phyloP scores from a whole-genome alignment of 2,329 filamentous ascomycete species.

The Phialocephala sp. region DNA sequence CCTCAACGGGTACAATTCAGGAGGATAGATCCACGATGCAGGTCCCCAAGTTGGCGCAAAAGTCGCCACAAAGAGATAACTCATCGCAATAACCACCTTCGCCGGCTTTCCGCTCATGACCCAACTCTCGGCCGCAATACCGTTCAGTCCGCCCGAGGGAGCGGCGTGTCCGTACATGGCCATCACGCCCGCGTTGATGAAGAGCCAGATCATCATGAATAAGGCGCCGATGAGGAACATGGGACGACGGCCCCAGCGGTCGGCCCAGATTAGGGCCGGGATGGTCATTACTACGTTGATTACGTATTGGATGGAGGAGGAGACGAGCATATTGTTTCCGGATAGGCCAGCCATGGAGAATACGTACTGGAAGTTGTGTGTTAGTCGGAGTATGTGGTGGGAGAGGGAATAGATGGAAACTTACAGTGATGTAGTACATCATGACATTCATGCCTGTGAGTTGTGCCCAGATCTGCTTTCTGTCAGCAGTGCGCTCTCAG shows the following conservation, averaged over 20 bases:
- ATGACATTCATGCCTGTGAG: conserved; percentile 53
- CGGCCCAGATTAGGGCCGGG: conserved; percentile 32
- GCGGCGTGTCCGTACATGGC: conserved; percentile 48
- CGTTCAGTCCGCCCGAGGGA: conserved; percentile 43
- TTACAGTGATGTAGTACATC: conserved; percentile 46
- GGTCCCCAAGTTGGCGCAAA: conserved; percentile 56
- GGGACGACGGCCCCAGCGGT: conserved; percentile 35
- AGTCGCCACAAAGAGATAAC: conserved; percentile 64
- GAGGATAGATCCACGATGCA: conserved; percentile 53
- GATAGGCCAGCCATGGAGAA: conserved; percentile 46
- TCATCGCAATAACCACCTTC: conserved; percentile 65
- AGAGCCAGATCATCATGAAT: conserved; percentile 50
- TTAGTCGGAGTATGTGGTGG: no score
- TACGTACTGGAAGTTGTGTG: conserved; percentile 35
- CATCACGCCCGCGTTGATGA: conserved; percentile 53
- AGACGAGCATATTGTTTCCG: conserved; percentile 44
- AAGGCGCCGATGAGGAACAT: conserved; percentile 48
- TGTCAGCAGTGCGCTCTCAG: background rate
- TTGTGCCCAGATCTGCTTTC: conserved; percentile 51
- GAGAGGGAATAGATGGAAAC: no score
- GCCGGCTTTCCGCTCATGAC: conserved; percentile 51
- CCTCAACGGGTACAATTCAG: conserved; percentile 52
- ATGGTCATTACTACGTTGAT: conserved; percentile 34
- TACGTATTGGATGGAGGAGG: conserved; percentile 34
- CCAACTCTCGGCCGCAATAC: conserved; percentile 50